Conservation (phyloP, 2,329 filamentous ascomycete species). For the Cytospora schulzeri region DNA sequence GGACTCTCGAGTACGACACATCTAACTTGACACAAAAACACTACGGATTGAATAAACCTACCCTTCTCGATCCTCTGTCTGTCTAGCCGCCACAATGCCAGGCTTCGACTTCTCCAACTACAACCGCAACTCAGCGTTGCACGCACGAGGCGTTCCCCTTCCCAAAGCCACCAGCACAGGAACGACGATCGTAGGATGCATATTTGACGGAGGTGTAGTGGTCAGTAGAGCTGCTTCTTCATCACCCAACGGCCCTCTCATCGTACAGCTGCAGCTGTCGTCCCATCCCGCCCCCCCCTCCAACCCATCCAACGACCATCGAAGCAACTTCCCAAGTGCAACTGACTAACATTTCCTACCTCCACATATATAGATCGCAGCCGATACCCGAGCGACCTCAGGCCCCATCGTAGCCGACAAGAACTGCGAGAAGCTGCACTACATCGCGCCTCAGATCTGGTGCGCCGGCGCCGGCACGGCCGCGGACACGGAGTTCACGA, state of each 20-base stretch:
- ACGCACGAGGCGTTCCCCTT: conserved; percentile 88
- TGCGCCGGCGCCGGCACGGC: conserved; percentile 97
- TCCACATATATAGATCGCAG: conserved; percentile 75
- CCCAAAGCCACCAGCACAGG: conserved; percentile 98
- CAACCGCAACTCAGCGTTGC: conserved; percentile 96
- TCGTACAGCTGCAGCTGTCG: not conserved
- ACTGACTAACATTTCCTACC: conserved; percentile 3
- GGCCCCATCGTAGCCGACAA: conserved; percentile 99
- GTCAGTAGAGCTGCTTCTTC: conserved; percentile 51
- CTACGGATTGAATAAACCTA: not conserved
- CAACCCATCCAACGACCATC: not conserved
- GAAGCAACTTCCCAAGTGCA: not conserved
- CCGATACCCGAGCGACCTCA: conserved; percentile 95
- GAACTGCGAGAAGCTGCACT: conserved; percentile 99
- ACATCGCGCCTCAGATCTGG: conserved; percentile 98
- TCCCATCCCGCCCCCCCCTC: too few relatives aligned
- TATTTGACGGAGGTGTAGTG: conserved; percentile 95
- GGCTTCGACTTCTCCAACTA: conserved; percentile 99
- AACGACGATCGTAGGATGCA: conserved; percentile 97
- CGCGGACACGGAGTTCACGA: conserved; percentile 98
- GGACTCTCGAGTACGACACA: not conserved
- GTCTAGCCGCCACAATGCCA: conserved; percentile 65
- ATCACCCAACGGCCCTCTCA: not conserved
- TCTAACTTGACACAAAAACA: not conserved
- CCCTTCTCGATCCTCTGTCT: not conserved